phyloP scores from a whole-genome alignment of 345 rosid species.

The Citrus sinensis region DVS_A1.0 CM039165.1:22239501-22240000 shows the following conservation, averaged over 20 bases:
- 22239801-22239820: background rate
- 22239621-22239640: slow-evolving; percentile 80
- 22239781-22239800: background rate
- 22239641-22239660: slow-evolving; percentile 89
- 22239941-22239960: background rate
- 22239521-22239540: too few relatives aligned
- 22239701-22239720: slow-evolving; percentile 56
- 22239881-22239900: background rate
- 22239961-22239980: too few relatives aligned
- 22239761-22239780: background rate
- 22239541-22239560: too few relatives aligned
- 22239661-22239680: slow-evolving; percentile 64
- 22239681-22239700: slow-evolving; percentile 74
- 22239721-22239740: slow-evolving; percentile 62
- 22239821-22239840: too few relatives aligned
- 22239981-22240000: background rate
- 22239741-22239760: slow-evolving; percentile 31
- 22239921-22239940: background rate
- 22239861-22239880: too few relatives aligned
- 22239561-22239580: slow-evolving; percentile 3
- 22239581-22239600: slow-evolving; percentile 79
- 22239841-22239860: too few relatives aligned
- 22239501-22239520: too few relatives aligned
- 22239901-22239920: too few relatives aligned
- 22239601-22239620: slow-evolving; percentile 87